Evolutionary conservation across 75 land plant species (phyloP), one percentile per base, ranked within the genome.

Genomic region (Ceratopteris richardii): DNA sequence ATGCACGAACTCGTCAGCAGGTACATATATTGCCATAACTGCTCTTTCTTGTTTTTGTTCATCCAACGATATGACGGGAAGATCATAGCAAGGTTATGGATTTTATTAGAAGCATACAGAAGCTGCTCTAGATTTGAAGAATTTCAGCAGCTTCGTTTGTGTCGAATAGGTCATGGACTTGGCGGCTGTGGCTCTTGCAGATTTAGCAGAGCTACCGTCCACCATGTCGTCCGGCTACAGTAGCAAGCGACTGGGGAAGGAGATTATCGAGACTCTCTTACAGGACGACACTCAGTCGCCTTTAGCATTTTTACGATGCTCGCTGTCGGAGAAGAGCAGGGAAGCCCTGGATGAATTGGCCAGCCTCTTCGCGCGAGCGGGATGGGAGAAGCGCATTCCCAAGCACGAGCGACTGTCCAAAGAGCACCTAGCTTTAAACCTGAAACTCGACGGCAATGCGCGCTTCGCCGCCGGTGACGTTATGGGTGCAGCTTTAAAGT

Each of bases 121-220:
- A 17, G 17, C 22, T n/a, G n/a, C n/a, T n/a, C n/a, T n/a, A n/a
- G n/a, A 33, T 33, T 33, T 33, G 56, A 14, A 26, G 2, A 3
- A 54, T 4, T 54, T 2, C 1, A 19, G 16, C 17, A 13, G 14
- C 39, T 11, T 21, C 40, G 22, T 48, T 16, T 17, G 17, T 31
- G 39, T 23, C 58, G 37, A 33, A 33, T 9, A 68, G 70, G 88
- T 83, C 14, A 28, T 83, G 1, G 82, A 80, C 7, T 53, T 36
- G 25, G 76, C 74, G 0, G 44, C 51, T 13, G 51, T 56, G 7
- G 62, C 52, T 37, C 76, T 87, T 1, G 61, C 52, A 12, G 90
- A 86, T 66, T 66, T 86, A 54, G 74, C 76, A 55, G 90, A 86
- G 67, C 61, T 86, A 2, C 57, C 37, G 37, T 33, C 39, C 26